Conservation (phyloP, 108 stramenopile genomes). For the Cyclotella choctawhatcheeana region DNA sequence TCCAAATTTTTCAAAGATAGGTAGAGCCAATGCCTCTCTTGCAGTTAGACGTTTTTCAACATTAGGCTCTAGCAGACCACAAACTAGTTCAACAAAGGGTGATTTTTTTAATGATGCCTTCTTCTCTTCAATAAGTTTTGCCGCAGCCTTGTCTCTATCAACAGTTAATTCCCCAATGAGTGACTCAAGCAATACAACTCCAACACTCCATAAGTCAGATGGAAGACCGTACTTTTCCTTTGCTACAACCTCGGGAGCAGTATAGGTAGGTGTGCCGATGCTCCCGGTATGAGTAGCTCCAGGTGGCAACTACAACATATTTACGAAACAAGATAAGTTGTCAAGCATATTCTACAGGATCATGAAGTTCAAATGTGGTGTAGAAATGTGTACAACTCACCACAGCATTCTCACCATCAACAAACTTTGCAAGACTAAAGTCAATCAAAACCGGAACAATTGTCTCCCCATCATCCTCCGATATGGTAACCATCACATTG, state of each 20-base stretch:
- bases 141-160: slow-evolving; percentile 73
- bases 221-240: slow-evolving; percentile 69
- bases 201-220: slow-evolving; percentile 84
- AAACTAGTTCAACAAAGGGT: slow-evolving; percentile 76
- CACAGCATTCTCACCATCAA: slow-evolving; percentile 49
- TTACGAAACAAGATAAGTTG: not conserved
- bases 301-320: slow-evolving; percentile 23
- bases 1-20: slow-evolving; percentile 74
- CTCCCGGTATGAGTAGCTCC: slow-evolving; percentile 75
- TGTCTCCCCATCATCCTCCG: slow-evolving; percentile 43
- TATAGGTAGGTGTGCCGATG: slow-evolving; percentile 76
- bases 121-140: slow-evolving; percentile 54
- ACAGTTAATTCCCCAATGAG: slow-evolving; percentile 60
- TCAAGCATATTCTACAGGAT: not conserved
- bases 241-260: slow-evolving; percentile 74
- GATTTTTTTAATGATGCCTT: slow-evolving; percentile 60
- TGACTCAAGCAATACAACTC: slow-evolving; percentile 79
- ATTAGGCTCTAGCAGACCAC: slow-evolving; percentile 67
- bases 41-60: slow-evolving; percentile 67
- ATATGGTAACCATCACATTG: slow-evolving; percentile 83
- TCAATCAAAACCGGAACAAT: slow-evolving; percentile 79
- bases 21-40: slow-evolving; percentile 62
- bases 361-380: not conserved
- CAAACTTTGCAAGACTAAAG: slow-evolving; percentile 79
- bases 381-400: not conserved